Evolutionary conservation across 768 basidiomycete species (phyloP), one percentile per base, ranked within the genome.

Genomic region (Lactarius vividus): DNA sequence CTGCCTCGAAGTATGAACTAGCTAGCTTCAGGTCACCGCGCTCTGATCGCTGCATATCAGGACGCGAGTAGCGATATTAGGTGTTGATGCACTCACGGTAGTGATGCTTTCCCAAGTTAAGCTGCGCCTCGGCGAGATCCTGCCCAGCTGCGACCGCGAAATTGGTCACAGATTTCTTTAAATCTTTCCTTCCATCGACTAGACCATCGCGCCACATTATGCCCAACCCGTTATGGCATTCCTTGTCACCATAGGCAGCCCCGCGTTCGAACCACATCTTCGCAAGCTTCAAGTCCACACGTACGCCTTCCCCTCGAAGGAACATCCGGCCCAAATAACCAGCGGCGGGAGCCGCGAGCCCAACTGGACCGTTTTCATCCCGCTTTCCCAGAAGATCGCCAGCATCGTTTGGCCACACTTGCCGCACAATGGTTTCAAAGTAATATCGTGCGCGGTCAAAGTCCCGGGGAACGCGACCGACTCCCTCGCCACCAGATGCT

Each of bases 241-340:
- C 96, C 64, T 88, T 84, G 72, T 99, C 96, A 29, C 87, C 88
- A 72, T 88, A 84, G 52, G 85, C 84, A 15, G 82, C 85, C 1
- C 92, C 96, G 60, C 97, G 83, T 71, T 94, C 92, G 71, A 96
- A 96, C 97, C 97, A 99, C 79, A 96, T 84, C 79, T 88, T 93
- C 10, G 94, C 96, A 68, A 84, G 75, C 31, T 82, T 79, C 23
- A 84, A 82, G 75, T 98, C 92, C 66, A 82, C 81, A 71, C 88
- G 89, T 28, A 92, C 86, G 8, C 96, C 96, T 74, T 98, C 97
- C 0, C 97, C 96, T 42, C 97, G 82, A 37, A 99, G 76, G 71
- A 90, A 91, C 95, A 99, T 98, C 64, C 94, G 84, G 0, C 96
- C 97, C 8, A 98, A 75, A 76, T 92, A 98, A 3, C 85, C 92